Base-by-base conservation (phyloP, 2,329 filamentous ascomycete species). In the Didymella keratinophila region DNA sequence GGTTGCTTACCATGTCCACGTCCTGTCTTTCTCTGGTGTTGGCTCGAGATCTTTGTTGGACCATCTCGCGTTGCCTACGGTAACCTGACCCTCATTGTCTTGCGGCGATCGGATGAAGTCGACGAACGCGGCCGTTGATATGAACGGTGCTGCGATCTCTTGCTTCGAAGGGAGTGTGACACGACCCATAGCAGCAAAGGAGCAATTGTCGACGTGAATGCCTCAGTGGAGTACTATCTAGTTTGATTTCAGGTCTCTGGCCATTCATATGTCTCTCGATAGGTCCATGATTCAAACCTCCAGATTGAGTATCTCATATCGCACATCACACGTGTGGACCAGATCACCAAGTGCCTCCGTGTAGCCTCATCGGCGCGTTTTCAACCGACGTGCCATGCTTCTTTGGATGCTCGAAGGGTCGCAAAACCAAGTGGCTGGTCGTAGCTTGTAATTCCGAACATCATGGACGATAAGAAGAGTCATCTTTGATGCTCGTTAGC, bases 31-130 rank as follows among this genome's bases (percentile, higher is more conserved):
- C 3, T 64, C 57, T 18, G 63, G 58, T 6, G 68, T 68, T 23
- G 68, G 68, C 39, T 68, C 65, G 14, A 70, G 61, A 57, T 70
- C 67, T 56, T 66, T 69, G 39, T 70, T 70, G 2, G 65, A 68
- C 67, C 66, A 70, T 61, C 34, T 65, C 34, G 62, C 42, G 34
- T 69, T 58, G 2, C 66, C 66, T 27, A 68, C 56, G 5, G 58
- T 53, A 12, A 43, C 36, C 3, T 61, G 59, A 3, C 61, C 64
- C 7, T 67, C 60, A 18, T 62, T 60, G 11, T 52, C 50, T n/a
- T 64, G 52, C 7, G 64, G 62, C 16, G 65, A 55, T 28, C 58
- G 59, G 12, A 68, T 23, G 30, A 60, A 60, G 2, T 65, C 58
- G 9, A 70, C 32, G 41, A 70, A 68, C 2, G 66, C 67, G 14